These are phyloP conservation scores for Wickerhamomyces bisporus DNA, from an alignment of 805 yeast species.

Conservation along the genomic window DNA sequence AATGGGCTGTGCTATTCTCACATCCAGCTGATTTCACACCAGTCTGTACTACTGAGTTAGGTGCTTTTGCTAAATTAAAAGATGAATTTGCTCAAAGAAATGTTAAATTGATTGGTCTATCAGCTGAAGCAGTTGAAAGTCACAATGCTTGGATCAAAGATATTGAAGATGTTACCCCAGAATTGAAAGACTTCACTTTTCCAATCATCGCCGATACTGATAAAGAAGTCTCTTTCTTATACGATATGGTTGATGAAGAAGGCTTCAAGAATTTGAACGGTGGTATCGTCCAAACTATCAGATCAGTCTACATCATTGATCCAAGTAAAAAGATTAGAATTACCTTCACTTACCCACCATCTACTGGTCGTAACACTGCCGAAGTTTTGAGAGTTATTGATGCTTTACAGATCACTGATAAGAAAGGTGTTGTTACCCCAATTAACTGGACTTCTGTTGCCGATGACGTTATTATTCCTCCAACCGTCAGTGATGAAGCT, in stretches of 20 bases:
- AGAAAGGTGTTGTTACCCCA: slow-evolving; percentile 82
- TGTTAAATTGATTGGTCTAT: slow-evolving; percentile 84
- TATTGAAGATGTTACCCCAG: slow-evolving; percentile 73
- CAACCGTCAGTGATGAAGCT: slow-evolving; percentile 71
- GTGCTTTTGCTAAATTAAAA: slow-evolving; percentile 86
- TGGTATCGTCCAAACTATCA: slow-evolving; percentile 80
- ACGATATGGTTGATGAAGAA: slow-evolving; percentile 85
- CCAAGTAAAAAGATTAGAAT: slow-evolving; percentile 86
- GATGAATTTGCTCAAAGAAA: slow-evolving; percentile 83
- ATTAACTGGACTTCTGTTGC: slow-evolving; percentile 84
- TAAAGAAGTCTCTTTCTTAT: slow-evolving; percentile 77
- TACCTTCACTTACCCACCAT: slow-evolving; percentile 85
- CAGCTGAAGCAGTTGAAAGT: slow-evolving; percentile 76
- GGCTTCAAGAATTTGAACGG: slow-evolving; percentile 69
- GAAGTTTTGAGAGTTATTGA: slow-evolving; percentile 90
- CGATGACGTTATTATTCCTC: slow-evolving; percentile 89
- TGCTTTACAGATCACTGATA: slow-evolving; percentile 81
- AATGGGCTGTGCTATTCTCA: slow-evolving; percentile 85
- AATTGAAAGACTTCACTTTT: slow-evolving; percentile 68
- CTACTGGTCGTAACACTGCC: slow-evolving; percentile 89
- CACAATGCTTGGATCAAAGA: slow-evolving; percentile 88
- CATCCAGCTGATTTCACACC: slow-evolving; percentile 98
- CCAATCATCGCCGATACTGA: slow-evolving; percentile 88
- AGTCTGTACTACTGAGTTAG: slow-evolving; percentile 93
- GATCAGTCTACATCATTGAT: slow-evolving; percentile 89